phyloP scores from a whole-genome alignment of 768 basidiomycete species.

The Mycena indigotica region DNA sequence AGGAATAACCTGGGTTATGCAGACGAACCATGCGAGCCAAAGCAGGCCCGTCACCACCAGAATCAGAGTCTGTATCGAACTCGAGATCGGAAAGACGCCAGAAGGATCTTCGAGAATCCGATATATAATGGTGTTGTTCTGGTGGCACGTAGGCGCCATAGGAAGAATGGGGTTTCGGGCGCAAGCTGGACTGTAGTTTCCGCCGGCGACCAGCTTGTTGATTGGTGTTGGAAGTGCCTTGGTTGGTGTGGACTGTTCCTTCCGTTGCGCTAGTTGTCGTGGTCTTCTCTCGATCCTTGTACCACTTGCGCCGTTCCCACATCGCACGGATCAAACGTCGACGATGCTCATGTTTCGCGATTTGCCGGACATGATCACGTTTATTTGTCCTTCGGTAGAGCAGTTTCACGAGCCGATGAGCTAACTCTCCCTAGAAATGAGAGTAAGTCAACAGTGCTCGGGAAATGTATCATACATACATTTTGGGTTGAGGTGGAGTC shows the following conservation, averaged over 20 bases:
- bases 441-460: not conserved
- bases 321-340: not conserved
- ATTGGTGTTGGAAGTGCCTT: not conserved
- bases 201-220: not conserved
- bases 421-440: conserved; percentile 31
- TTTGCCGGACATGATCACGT: conserved; percentile 21
- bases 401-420: conserved; percentile 32
- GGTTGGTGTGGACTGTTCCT: not conserved
- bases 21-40: not conserved
- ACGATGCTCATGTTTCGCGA: conserved; percentile 15
- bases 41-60: not conserved
- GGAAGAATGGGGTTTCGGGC: not conserved
- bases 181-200: not conserved
- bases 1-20: too few species aligned
- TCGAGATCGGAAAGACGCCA: not conserved
- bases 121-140: conserved; percentile 9
- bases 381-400: conserved; percentile 33
- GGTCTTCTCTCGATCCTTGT: not conserved
- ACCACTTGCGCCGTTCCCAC: not conserved
- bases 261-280: too few species aligned
- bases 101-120: conserved; percentile 4
- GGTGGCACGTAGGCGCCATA: not conserved
- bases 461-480: conserved; percentile 13
- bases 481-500: conserved; percentile 31
- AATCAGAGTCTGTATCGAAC: conserved; percentile 2